Base-by-base conservation (phyloP, 2,329 filamentous ascomycete genomes). In the Laburnicola sp. region DNA sequence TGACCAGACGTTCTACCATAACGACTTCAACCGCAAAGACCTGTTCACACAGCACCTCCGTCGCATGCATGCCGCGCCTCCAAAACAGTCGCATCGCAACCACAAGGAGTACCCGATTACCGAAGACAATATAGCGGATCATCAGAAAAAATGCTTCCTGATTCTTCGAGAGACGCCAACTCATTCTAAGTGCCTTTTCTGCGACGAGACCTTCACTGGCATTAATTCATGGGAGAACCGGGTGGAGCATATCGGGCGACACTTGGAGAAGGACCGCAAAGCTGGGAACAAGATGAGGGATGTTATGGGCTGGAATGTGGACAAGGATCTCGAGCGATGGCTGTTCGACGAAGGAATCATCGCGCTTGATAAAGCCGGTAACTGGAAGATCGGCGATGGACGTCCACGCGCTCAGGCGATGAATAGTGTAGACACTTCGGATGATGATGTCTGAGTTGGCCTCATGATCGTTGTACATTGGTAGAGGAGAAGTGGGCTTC, bases 21-120 rank as follows among this genome's bases (percentile, higher is more conserved):
- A 87, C 62, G 86, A 84, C 70, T 96, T 96, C 78, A 95, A 95
- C 73, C 87, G 92, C 64, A 96, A 95, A 69, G 92, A 97, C 65
- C 82, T 97, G 7, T 96, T 92, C 75, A 90, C 87, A 0, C 91
- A 96, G 65, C 93, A 97, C 66, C 80, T 93, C 2, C 83, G 89
- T 4, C 87, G 93, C 40, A 95, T 95, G 89, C 92, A 97, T 68
- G 78, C 82, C 0, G 81, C 82, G 0, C 70, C 79, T 9, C 51
- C 60, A 8, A 50, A 59, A 16, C 46, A 48, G 54, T 60, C 41
- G 58, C 53, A 62, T 60, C 77, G 53, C 60, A 71, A 50, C 57
- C 59, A 80, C 75, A 63, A 83, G 82, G 60, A 69, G 11, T 62
- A 55, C 35, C 59, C 60, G 1, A 65, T 77, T 31, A 70, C 61